phyloP scores from a whole-genome alignment of 306 rosid species.

The Sicyos baderoa region DNA sequence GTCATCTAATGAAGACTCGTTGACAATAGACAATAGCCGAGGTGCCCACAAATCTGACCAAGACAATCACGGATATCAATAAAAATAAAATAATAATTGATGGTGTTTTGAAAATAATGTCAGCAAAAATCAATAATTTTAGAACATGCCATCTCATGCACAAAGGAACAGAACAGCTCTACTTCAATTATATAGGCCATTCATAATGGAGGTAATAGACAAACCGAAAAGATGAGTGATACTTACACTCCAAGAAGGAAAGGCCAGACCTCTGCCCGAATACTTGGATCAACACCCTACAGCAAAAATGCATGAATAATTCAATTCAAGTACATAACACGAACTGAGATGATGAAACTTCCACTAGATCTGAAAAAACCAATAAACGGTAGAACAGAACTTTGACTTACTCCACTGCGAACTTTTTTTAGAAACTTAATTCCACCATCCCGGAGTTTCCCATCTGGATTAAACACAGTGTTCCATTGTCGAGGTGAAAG shows the following conservation, averaged over 20 bases:
- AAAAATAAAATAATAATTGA: background rate
- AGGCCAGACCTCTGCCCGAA: constrained; percentile 94
- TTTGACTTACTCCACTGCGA: constrained; percentile 88
- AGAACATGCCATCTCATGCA: background rate
- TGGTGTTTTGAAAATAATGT: background rate
- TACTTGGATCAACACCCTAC: constrained; percentile 93
- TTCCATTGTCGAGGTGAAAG: constrained; percentile 78
- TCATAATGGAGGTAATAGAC: background rate
- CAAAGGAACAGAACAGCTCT: background rate
- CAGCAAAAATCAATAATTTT: background rate
- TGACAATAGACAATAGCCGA: background rate
- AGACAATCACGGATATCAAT: no score
- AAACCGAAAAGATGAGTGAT: constrained; percentile 11
- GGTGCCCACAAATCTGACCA: no score
- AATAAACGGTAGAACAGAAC: background rate
- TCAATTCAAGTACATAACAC: constrained; percentile 12
- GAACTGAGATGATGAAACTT: constrained; percentile 3
- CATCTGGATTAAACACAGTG: constrained; percentile 64
- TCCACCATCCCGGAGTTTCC: constrained; percentile 79
- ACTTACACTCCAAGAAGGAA: constrained; percentile 98
- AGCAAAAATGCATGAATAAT: constrained; percentile 26
- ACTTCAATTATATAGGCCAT: background rate
- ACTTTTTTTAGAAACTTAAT: constrained; percentile 87
- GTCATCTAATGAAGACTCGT: background rate
- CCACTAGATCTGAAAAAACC: constrained; percentile 1